Percentiles rank a stretch among this genome's conserved stretches.
Evolutionary conservation across 2,329 filamentous ascomycete genomes (phyloP).

Genomic region (Aspergillus fumigatus): DNA sequence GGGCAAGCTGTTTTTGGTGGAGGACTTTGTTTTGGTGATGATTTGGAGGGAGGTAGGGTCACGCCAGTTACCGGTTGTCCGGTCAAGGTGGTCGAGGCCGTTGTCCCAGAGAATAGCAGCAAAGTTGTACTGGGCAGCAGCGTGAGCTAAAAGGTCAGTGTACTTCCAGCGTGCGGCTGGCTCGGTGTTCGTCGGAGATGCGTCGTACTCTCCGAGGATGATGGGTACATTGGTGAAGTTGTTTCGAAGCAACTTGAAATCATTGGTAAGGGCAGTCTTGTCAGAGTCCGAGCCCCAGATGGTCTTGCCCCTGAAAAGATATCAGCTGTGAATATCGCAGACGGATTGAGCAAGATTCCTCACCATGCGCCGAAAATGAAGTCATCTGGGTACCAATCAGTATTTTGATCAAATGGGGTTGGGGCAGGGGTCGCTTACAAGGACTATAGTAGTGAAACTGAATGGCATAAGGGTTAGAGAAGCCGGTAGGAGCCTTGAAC

Average conservation of each 20-base stretch:
- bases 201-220: slow-evolving; percentile 56
- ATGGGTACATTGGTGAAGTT: slow-evolving; percentile 55
- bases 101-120: slow-evolving; percentile 57
- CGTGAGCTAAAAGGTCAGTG: slow-evolving; percentile 51
- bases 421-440: slow-evolving; percentile 23
- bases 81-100: slow-evolving; percentile 52
- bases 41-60: slow-evolving; percentile 49
- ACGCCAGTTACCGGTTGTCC: slow-evolving; percentile 46
- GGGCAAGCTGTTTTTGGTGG: slow-evolving; percentile 47
- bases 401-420: background rate
- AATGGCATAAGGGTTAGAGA: slow-evolving; percentile 55
- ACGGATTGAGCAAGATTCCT: background rate
- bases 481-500: slow-evolving; percentile 48
- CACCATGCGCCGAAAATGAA: slow-evolving; percentile 29
- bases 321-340: slow-evolving; percentile 33
- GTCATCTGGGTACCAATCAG: slow-evolving; percentile 17
- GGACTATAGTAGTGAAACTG: slow-evolving; percentile 59
- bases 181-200: slow-evolving; percentile 49
- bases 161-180: slow-evolving; percentile 56
- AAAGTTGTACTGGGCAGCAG: slow-evolving; percentile 47
- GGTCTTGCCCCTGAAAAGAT: slow-evolving; percentile 53
- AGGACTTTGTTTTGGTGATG: slow-evolving; percentile 42
- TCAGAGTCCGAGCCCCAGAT: slow-evolving; percentile 56
- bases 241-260: slow-evolving; percentile 48
- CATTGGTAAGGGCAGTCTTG: slow-evolving; percentile 46